These are phyloP conservation scores for Fusarium subglutinans DNA, from an alignment of 2,329 filamentous ascomycete species.

Conservation along the genomic window DNA sequence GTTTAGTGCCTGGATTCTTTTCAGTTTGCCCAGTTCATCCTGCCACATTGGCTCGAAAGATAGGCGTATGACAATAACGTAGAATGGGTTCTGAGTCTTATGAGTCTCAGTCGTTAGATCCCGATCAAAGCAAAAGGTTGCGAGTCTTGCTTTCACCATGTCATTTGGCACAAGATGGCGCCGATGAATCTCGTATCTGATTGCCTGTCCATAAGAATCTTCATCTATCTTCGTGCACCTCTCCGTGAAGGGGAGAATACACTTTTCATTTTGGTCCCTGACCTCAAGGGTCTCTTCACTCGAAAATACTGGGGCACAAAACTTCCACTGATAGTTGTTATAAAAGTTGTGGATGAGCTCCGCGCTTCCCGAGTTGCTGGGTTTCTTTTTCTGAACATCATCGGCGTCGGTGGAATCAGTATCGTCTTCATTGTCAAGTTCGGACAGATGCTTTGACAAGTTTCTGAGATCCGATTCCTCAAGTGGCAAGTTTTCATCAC, in stretches of 20 bases:
- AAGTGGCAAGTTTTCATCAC: not conserved
- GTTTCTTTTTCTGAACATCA: not conserved
- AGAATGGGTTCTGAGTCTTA: not conserved
- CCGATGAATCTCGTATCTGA: not conserved
- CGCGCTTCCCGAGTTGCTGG: rapidly evolving
- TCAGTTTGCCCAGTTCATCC: rapidly evolving
- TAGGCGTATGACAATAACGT: not conserved
- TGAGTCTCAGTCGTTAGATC: not conserved
- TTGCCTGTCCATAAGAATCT: not conserved
- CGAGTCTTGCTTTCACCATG: not conserved
- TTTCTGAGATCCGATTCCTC: not conserved
- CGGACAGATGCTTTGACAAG: not conserved
- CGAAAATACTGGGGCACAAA: not conserved
- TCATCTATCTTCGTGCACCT: not conserved
- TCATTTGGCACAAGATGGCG: not conserved
- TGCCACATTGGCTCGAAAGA: not conserved
- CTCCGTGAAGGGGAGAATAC: not conserved
- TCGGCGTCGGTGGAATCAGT: not conserved
- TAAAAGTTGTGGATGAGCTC: not conserved
- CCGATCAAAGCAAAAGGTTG: rapidly evolving
- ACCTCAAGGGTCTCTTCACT: rapidly evolving
- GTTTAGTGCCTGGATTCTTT: not conserved
- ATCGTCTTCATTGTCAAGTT: not conserved
- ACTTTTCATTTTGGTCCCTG: rapidly evolving
- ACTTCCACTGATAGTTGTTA: not conserved